Evolutionary conservation across 2,329 filamentous ascomycete species (phyloP).

Genomic region (Stachybotrys elegans): DNA sequence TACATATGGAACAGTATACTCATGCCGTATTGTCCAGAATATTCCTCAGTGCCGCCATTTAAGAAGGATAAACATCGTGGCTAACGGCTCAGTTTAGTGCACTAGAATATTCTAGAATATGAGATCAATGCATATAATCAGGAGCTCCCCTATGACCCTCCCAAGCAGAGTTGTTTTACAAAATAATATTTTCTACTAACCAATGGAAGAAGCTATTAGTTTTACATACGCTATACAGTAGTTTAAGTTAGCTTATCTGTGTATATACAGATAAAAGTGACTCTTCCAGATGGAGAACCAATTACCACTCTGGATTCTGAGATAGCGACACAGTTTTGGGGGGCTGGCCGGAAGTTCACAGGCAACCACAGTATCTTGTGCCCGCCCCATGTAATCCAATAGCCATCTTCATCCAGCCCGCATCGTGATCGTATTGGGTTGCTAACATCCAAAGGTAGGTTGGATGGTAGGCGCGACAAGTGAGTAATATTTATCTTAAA

Average conservation of each 20-base stretch:
- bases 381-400: conserved; percentile 1
- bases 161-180: not conserved
- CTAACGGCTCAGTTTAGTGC: no score
- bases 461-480: not conserved
- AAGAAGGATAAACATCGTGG: no score
- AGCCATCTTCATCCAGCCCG: conserved; percentile 1
- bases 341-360: not conserved
- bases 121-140: not conserved
- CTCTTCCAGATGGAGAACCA: not conserved
- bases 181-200: not conserved
- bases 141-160: not conserved
- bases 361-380: conserved; percentile 1
- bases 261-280: conserved; percentile 1
- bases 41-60: no score
- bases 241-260: not conserved
- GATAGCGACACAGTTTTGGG: not conserved
- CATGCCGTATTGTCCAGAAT: no score
- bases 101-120: no score
- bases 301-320: not conserved
- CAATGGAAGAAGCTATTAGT: not conserved
- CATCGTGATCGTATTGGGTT: not conserved
- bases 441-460: not conserved
- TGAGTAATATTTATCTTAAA: not conserved
- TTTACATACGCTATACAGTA: not conserved
- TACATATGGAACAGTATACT: no score